Evolutionary conservation across 1,139 yeast species (phyloP).

Genomic region (Kluyveromyces marxianus): DNA sequence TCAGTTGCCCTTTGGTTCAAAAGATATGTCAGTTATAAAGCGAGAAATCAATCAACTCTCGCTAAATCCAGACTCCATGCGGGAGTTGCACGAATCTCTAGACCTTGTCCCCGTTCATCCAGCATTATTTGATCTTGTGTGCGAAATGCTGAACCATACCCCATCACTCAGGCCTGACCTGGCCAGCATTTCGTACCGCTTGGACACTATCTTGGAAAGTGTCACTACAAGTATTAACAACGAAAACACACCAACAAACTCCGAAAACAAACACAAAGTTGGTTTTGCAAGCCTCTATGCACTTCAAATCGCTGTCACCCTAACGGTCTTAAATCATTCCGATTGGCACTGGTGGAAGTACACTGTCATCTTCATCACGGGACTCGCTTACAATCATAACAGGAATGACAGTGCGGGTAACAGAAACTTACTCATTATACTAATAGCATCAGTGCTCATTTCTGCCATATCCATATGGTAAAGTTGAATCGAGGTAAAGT

Average conservation of each 20-base stretch:
- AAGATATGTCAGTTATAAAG: slow-evolving; percentile 33
- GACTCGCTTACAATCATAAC: not conserved
- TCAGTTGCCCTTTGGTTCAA: slow-evolving; percentile 51
- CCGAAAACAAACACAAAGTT: not conserved
- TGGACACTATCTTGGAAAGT: slow-evolving; percentile 20
- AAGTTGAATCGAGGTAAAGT: too few species aligned
- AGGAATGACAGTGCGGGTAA: slow-evolving; percentile 1
- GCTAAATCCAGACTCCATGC: slow-evolving; percentile 20
- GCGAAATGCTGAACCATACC: slow-evolving; percentile 31
- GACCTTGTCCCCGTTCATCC: slow-evolving; percentile 31
- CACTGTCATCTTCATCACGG: slow-evolving; percentile 2
- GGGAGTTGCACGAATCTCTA: slow-evolving; percentile 14
- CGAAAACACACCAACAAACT: not conserved
- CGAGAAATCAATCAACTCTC: slow-evolving; percentile 34
- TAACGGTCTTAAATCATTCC: slow-evolving; percentile 3
- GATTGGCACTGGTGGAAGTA: slow-evolving; percentile 5
- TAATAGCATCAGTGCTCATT: not conserved
- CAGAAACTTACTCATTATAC: not conserved
- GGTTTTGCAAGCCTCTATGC: slow-evolving; percentile 2
- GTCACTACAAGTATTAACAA: not conserved
- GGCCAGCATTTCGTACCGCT: slow-evolving; percentile 31
- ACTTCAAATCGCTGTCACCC: not conserved
- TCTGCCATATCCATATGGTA: not conserved
- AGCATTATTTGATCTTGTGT: slow-evolving; percentile 36
- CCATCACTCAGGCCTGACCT: slow-evolving; percentile 41